Percentiles rank a stretch among this genome's conserved stretches.
phyloP scores from a whole-genome alignment of 1,284 basidiomycete genomes.

The Xerocomus nothofagi region DNA sequence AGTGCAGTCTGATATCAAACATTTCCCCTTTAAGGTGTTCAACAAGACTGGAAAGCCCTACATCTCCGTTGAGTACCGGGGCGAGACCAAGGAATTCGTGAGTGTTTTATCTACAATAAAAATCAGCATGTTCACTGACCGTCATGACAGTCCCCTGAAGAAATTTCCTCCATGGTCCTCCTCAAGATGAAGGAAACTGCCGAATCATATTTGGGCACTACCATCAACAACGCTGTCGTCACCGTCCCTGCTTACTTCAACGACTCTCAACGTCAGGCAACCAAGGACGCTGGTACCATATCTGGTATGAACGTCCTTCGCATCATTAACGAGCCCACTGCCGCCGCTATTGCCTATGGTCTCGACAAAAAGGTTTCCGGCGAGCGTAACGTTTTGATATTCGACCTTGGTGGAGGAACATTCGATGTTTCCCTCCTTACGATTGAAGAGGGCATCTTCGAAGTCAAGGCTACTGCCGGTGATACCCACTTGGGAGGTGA shows the following conservation, averaged over 20 bases:
- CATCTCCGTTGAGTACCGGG: constrained; percentile 87
- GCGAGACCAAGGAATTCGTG: constrained; percentile 91
- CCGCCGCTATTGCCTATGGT: constrained; percentile 94
- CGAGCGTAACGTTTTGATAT: constrained; percentile 94
- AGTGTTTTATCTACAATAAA: constrained; percentile 37
- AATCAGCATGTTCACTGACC: constrained; percentile 15
- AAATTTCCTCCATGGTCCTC: constrained; percentile 97
- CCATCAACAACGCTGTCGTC: constrained; percentile 87
- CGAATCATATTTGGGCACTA: constrained; percentile 91
- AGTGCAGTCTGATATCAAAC: constrained; percentile 94
- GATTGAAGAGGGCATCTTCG: constrained; percentile 98
- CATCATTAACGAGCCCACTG: constrained; percentile 96
- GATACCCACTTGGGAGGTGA: constrained; percentile 99
- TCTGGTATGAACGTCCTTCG: constrained; percentile 91
- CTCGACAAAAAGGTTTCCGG: constrained; percentile 86
- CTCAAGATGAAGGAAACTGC: constrained; percentile 99
- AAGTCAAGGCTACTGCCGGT: constrained; percentile 98
- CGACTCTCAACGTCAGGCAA: constrained; percentile 94
- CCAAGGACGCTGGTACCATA: constrained; percentile 92
- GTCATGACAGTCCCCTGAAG: constrained; percentile 78
- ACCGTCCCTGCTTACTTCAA: constrained; percentile 98
- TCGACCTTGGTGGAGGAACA: constrained; percentile 98
- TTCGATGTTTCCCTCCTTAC: constrained; percentile 99
- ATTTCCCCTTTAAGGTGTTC: constrained; percentile 91
- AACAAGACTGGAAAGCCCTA: constrained; percentile 86